A percentile compares a stretch with the other conserved stretches of the same genome.
phyloP scores from a whole-genome alignment of 306 rosid species.

The Vigna nakashimae region DNA sequence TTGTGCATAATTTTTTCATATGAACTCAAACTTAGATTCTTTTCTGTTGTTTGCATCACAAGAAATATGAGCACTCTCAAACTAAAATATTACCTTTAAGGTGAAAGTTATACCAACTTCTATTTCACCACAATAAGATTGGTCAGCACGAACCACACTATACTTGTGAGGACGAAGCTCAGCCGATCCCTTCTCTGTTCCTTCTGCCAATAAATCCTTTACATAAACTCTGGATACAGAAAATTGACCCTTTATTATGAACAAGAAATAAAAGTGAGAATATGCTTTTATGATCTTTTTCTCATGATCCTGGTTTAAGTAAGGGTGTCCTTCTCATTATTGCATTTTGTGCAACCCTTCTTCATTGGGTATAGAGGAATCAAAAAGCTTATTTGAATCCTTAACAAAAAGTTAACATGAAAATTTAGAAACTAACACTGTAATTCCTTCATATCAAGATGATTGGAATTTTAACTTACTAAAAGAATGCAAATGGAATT shows the following conservation, averaged over 20 bases:
- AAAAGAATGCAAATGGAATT: too few species aligned
- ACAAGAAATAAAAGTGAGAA: background rate
- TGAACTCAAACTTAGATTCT: conserved; percentile 15
- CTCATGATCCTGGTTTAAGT: background rate
- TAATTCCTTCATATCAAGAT: too few species aligned
- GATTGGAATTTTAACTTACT: too few species aligned
- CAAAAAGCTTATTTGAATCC: conserved; percentile 9
- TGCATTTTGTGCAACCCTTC: background rate
- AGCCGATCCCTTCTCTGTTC: conserved; percentile 67
- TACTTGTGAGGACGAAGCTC: conserved; percentile 64
- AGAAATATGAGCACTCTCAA: conserved; percentile 7
- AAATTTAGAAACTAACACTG: background rate
- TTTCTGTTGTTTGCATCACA: conserved; percentile 24
- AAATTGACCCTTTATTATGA: background rate
- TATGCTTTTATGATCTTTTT: conserved; percentile 3
- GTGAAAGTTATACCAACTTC: conserved; percentile 76
- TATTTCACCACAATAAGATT: conserved; percentile 74
- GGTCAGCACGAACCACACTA: conserved; percentile 60
- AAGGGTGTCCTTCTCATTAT: conserved; percentile 17
- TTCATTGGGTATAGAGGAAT: background rate
- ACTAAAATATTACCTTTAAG: conserved; percentile 52
- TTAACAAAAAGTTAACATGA: conserved; percentile 1
- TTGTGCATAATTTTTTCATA: conserved; percentile 4
- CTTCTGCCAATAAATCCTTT: conserved; percentile 67
- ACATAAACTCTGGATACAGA: conserved; percentile 44